phyloP scores from a whole-genome alignment of 2,329 filamentous ascomycete species.

The Neurospora sp. region DNA sequence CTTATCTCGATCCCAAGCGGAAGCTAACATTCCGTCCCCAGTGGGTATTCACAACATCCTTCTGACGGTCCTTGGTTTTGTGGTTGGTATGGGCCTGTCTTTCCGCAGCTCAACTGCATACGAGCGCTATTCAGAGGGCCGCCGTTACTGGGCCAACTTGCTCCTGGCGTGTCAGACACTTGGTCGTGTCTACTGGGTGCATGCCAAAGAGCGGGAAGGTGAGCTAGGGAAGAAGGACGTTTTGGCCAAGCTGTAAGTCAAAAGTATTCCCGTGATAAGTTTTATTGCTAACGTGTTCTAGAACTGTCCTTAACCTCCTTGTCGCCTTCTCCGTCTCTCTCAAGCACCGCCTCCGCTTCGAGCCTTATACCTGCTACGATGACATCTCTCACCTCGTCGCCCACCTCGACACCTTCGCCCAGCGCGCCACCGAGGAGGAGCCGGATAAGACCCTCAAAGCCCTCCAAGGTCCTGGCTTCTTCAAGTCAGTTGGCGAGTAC shows the following conservation, averaged over 20 bases:
- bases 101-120: conserved; percentile 74
- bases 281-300: conserved; percentile 8
- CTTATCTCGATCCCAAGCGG: neutral
- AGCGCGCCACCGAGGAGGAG: conserved; percentile 29
- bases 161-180: conserved; percentile 56
- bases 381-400: conserved; percentile 53
- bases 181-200: conserved; percentile 75
- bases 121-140: conserved; percentile 51
- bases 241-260: conserved; percentile 47
- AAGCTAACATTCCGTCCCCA: conserved; percentile 6
- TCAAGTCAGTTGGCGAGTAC: conserved; percentile 52
- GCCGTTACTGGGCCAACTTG: conserved; percentile 48
- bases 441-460: conserved; percentile 22
- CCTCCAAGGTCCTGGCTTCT: conserved; percentile 22
- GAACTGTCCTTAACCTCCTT: conserved; percentile 57
- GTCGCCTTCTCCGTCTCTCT: conserved; percentile 58
- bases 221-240: conserved; percentile 51
- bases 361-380: conserved; percentile 60
- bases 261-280: neutral
- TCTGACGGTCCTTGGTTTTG: conserved; percentile 78
- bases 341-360: conserved; percentile 66
- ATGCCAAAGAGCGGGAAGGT: conserved; percentile 54
- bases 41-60: conserved; percentile 55
- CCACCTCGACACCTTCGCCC: conserved; percentile 59
- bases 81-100: conserved; percentile 67